Evolutionary conservation across 2,329 filamentous ascomycete species (phyloP).

Genomic region (Monosporascus cannonballus): DNA sequence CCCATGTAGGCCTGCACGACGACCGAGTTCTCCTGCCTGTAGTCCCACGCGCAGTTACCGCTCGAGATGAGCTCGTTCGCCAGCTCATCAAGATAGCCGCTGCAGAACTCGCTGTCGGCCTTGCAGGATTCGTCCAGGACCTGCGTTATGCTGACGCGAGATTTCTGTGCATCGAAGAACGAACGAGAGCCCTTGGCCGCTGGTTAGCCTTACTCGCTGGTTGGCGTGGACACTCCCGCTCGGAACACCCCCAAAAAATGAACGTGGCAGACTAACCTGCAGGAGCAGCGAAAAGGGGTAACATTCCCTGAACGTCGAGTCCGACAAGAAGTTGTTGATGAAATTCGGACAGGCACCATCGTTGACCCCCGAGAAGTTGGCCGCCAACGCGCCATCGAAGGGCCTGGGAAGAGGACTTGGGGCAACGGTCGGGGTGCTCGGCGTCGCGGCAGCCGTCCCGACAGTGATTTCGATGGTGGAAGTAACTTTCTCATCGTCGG

Average conservation of each 20-base stretch:
- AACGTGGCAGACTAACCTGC: conserved; percentile 46
- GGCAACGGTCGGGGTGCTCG: conserved; percentile 23
- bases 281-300: conserved; percentile 81
- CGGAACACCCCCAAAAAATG: not conserved
- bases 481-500: conserved; percentile 11
- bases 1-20: conserved; percentile 72
- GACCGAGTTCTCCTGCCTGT: conserved; percentile 56
- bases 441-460: conserved; percentile 9
- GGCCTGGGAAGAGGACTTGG: conserved; percentile 50
- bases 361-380: conserved; percentile 51
- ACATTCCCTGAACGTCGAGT: conserved; percentile 65
- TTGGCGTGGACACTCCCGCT: not conserved
- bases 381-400: conserved; percentile 59
- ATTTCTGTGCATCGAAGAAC: conserved; percentile 76
- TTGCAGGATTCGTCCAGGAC: conserved; percentile 75
- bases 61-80: conserved; percentile 58
- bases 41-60: conserved; percentile 67
- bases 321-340: conserved; percentile 60
- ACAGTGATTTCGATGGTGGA: conserved; percentile 27
- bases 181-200: conserved; percentile 63
- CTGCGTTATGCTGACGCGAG: conserved; percentile 64
- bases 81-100: conserved; percentile 54
- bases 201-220: conserved; percentile 11
- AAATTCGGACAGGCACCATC: conserved; percentile 57
- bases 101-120: conserved; percentile 61